Base-by-base conservation (phyloP, 805 yeast species). In the Saitoella complicata region DNA sequence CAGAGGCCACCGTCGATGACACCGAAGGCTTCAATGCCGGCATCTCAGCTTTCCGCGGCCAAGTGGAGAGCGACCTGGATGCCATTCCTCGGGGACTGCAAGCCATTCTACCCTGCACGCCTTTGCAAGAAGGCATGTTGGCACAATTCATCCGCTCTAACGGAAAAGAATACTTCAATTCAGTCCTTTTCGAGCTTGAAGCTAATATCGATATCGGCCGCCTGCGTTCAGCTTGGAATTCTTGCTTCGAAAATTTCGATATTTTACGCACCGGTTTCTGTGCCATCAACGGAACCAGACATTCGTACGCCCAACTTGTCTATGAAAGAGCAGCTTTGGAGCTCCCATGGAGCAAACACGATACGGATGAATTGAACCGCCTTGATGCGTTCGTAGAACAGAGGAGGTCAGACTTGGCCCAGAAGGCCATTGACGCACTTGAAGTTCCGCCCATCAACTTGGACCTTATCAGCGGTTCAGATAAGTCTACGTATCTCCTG, bases 241-340 rank as follows among this genome's bases (percentile, higher is more conserved):
- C 11, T 7, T 42, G 48, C 4, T 36, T 37, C 29, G 8, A 31
- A 5, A 12, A 40, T 7, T 49, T 42, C 38, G 52, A 49, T 29
- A 46, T 50, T n/a, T 33, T 52, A 21, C 48, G 55, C 9, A 46
- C 48, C 6, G 53, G 49, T 2, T 52, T 52, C 40, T 37, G 21
- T 10, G 50, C 44, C 12, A 21, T 44, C n/a, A 41, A 46, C 21
- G 21, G 21, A 12, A 10, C n/a, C 3, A 32, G 39, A n/a, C 37
- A 31, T 32, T 42, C 52, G 8, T 52, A 44, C 41, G 50, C 49
- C 13, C 55, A 52, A 13, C 8, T 45, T 5, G 45, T 49, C 3
- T 10, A 50, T 21, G 36, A 34, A 8, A 9, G 6, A 31, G 21
- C 21, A 21, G 21, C 21, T 21, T 21, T 21, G 21, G 21, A 21